Evolutionary conservation across 345 rosid species (phyloP).

Genomic region (Psidium guajava): DNA sequence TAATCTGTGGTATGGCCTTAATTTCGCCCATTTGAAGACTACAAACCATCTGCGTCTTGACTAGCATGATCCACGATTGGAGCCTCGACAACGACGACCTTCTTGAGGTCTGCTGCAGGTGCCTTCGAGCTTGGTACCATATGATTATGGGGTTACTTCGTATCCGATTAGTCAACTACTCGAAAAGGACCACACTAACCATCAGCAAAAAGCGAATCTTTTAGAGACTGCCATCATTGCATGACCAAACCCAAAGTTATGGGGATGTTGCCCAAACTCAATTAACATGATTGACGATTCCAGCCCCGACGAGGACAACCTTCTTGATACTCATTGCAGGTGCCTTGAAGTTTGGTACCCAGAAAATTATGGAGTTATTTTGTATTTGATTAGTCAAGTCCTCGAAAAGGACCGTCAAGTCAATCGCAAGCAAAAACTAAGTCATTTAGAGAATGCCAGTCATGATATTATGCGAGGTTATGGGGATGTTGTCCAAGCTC

Average conservation of each 20-base stretch:
- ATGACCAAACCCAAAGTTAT: too few species aligned
- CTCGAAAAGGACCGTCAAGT: not conserved
- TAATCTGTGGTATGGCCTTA: not conserved
- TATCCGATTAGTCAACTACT: not conserved
- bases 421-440: not conserved
- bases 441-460: too few species aligned
- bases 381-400: not conserved
- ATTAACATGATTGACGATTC: not conserved
- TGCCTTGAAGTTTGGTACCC: not conserved
- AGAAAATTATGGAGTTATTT: not conserved
- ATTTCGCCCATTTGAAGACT: not conserved
- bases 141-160: not conserved
- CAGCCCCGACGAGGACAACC: not conserved
- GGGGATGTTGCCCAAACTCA: not conserved
- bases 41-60: not conserved
- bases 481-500: not conserved
- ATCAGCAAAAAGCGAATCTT: too few species aligned
- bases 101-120: not conserved
- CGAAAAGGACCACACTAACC: not conserved
- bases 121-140: not conserved
- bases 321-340: not conserved
- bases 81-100: not conserved
- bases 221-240: too few species aligned
- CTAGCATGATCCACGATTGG: not conserved
- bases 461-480: too few species aligned